Evolutionary conservation across 768 basidiomycete genomes (phyloP).

Genomic region (Xanthoconium purpureum): DNA sequence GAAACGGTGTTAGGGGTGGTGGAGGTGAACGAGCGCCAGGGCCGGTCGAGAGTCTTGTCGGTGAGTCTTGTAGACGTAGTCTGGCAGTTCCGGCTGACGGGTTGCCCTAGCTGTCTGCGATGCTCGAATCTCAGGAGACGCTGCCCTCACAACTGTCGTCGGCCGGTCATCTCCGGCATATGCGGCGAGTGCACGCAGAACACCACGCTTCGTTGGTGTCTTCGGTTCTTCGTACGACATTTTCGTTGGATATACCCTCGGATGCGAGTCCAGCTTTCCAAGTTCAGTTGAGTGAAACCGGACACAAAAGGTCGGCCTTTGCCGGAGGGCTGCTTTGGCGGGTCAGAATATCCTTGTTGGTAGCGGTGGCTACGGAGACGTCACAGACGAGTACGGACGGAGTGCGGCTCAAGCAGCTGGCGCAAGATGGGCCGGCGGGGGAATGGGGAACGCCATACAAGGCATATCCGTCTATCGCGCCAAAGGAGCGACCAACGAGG

Average conservation of each 20-base stretch:
- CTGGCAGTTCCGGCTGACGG: neutral
- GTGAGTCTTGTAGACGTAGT: slow-evolving; percentile 42
- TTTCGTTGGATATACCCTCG: slow-evolving; percentile 88
- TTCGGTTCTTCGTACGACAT: slow-evolving; percentile 73
- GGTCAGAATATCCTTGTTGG: slow-evolving; percentile 81
- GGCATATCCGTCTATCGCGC: slow-evolving; percentile 55
- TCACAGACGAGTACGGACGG: slow-evolving; percentile 48
- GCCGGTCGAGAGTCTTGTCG: slow-evolving; percentile 76
- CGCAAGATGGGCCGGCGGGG: slow-evolving; percentile 56
- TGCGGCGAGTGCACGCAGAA: slow-evolving; percentile 81
- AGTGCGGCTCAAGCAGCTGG: slow-evolving; percentile 51
- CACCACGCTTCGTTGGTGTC: slow-evolving; percentile 75
- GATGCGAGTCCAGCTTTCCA: slow-evolving; percentile 89
- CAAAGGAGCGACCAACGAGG: slow-evolving; percentile 45
- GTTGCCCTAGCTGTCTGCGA: slow-evolving; percentile 71
- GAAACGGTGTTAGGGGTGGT: slow-evolving; percentile 91
- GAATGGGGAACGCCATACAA: slow-evolving; percentile 73
- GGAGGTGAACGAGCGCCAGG: slow-evolving; percentile 73
- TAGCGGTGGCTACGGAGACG: slow-evolving; percentile 57
- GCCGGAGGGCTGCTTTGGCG: slow-evolving; percentile 89
- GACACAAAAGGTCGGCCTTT: slow-evolving; percentile 14
- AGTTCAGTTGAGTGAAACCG: slow-evolving; percentile 47
- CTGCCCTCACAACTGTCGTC: slow-evolving; percentile 61
- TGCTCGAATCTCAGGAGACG: slow-evolving; percentile 85
- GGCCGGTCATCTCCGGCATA: slow-evolving; percentile 45